Evolutionary conservation across 352 stramenopile genomes (phyloP), one percentile per base, ranked within the genome.

Genomic region (Poterioochromonas sp.): DNA sequence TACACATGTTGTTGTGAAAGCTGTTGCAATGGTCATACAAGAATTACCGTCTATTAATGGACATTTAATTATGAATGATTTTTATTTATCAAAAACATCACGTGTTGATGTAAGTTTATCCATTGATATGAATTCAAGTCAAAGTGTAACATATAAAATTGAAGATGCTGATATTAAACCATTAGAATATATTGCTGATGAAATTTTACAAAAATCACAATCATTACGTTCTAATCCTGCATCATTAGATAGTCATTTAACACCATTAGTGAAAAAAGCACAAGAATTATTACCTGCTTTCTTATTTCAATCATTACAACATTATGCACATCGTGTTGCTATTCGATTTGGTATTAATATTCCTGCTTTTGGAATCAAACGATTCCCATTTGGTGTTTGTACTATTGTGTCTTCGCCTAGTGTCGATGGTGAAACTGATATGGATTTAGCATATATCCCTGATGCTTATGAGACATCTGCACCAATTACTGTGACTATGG

Each of bases 401-500:
- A 39, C 39, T 26, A 34, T 74, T 8, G 12, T 74, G 12, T 54
- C 2, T 34, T 58, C 41, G 11, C 65, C 65, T 26, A 58, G 3
- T 22, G 11, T 40, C 3, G 65, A 74, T 2, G 15, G 3, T 5
- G 39, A 53, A 3, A 34, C 3, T 22, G 65, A 74, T 39, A 22
- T 74, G 37, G 65, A 74, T 39, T 54, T 74, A 15, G 40, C 65
- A 39, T 18, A 54, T 1, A 35, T 74, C 2, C 62, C 62, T 22
- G 12, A 58, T 1, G 29, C 3, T 20, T 5, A 43, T 43, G n/a
- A 8, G 35, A 8, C 39, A 11, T 58, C 40, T 34, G 32, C 15
- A 35, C 65, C 65, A 35, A 74, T 74, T 34, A 74, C 65, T 51
- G 41, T 74, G 8, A 74, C 65, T 1, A 74, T 74, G 15, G 40